A percentile compares a stretch with the other conserved stretches of the same genome.
Conservation (phyloP, 345 rosid species). For the Euphorbia tirucalli region DNA sequence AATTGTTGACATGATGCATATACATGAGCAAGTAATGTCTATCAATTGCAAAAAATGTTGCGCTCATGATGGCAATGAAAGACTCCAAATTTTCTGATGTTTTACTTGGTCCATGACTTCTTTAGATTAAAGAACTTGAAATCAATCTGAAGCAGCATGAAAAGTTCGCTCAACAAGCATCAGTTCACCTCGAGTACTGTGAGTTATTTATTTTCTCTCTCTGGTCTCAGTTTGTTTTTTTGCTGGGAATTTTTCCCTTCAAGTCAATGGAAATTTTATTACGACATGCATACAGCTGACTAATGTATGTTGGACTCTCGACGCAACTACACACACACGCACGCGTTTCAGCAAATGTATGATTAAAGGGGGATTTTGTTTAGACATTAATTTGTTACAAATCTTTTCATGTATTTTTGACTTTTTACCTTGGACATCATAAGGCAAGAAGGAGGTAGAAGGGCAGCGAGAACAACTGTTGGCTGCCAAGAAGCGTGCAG, state of each 20-base stretch:
- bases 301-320: neutral
- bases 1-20: neutral
- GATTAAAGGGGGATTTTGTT: neutral
- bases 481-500: slow-evolving; percentile 78
- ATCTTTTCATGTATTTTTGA: neutral
- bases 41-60: neutral
- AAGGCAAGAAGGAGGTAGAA: slow-evolving; percentile 70
- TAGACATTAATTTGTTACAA: neutral
- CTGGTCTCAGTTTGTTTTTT: neutral
- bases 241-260: neutral
- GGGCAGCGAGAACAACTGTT: slow-evolving; percentile 43
- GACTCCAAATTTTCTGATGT: neutral
- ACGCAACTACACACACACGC: neutral
- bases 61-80: neutral
- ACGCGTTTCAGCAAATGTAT: neutral
- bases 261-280: neutral
- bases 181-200: slow-evolving; percentile 52
- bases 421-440: slow-evolving; percentile 14
- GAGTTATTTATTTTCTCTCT: slow-evolving; percentile 29
- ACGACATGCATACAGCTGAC: neutral
- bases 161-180: slow-evolving; percentile 60
- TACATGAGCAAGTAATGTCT: neutral
- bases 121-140: slow-evolving; percentile 68
- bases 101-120: slow-evolving; percentile 21
- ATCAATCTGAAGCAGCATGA: slow-evolving; percentile 62